Conservation (phyloP, 495 filamentous ascomycete species). For the Saxophila tyrrhenica region DNA sequence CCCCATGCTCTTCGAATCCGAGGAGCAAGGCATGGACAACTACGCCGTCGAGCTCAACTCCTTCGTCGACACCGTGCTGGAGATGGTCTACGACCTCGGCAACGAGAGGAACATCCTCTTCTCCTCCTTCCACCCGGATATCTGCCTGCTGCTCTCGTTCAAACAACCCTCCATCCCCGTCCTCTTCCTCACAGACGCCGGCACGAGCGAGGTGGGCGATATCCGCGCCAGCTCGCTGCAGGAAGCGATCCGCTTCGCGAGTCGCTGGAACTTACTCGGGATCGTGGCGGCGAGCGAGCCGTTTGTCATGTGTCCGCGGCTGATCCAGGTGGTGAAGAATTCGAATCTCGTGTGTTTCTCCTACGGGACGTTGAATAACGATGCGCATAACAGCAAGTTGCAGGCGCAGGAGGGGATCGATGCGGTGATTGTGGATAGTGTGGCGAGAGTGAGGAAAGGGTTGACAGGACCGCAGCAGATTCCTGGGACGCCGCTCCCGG, state of each 20-base stretch:
- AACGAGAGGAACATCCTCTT: slow-evolving; percentile 80
- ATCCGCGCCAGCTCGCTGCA: slow-evolving; percentile 86
- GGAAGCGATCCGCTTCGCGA: slow-evolving; percentile 89
- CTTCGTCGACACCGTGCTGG: slow-evolving; percentile 87
- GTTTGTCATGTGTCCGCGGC: slow-evolving; percentile 72
- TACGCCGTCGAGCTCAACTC: slow-evolving; percentile 95
- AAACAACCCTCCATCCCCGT: slow-evolving; percentile 95
- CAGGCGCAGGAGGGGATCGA: slow-evolving; percentile 95
- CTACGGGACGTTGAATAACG: slow-evolving; percentile 82
- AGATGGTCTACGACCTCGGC: slow-evolving; percentile 68
- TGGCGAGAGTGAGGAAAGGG: slow-evolving; percentile 69
- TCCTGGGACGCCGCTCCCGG: not conserved
- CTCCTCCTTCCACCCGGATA: slow-evolving; percentile 91
- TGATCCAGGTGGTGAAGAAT: slow-evolving; percentile 94
- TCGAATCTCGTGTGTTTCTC: slow-evolving; percentile 91
- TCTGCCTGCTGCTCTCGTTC: slow-evolving; percentile 84
- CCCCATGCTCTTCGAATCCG: slow-evolving; percentile 88
- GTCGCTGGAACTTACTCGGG: slow-evolving; percentile 85
- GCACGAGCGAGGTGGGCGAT: slow-evolving; percentile 64
- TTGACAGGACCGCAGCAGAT: slow-evolving; percentile 36
- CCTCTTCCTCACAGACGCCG: slow-evolving; percentile 85
- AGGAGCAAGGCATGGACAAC: slow-evolving; percentile 94
- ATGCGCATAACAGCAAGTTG: slow-evolving; percentile 66
- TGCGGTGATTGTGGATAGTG: slow-evolving; percentile 90
- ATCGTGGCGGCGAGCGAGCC: slow-evolving; percentile 78